A percentile compares a stretch with the other conserved stretches of the same genome.
phyloP scores from a whole-genome alignment of 2,329 filamentous ascomycete genomes.

The Venturiaceae sp. region DNA sequence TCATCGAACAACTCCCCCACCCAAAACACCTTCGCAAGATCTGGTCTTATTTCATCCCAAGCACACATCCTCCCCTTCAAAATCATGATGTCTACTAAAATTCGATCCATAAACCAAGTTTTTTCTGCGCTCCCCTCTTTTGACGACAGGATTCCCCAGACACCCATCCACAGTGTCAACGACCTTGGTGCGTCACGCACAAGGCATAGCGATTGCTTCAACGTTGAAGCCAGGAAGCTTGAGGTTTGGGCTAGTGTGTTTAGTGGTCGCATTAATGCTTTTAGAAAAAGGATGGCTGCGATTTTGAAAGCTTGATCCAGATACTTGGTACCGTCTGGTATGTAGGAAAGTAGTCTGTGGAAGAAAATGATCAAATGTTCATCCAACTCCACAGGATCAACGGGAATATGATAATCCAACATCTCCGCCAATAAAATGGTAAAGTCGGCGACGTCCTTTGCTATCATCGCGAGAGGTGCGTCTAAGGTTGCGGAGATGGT shows the following conservation, averaged over 20 bases:
- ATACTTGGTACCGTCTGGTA: not conserved
- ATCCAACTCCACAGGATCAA: not conserved
- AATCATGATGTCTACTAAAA: not conserved
- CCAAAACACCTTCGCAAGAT: not conserved
- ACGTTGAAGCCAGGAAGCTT: not conserved
- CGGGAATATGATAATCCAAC: not conserved
- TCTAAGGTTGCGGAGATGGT: not conserved
- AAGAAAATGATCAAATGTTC: not conserved
- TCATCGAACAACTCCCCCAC: not conserved
- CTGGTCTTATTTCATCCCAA: not conserved
- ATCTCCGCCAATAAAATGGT: not conserved
- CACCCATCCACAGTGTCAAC: not conserved
- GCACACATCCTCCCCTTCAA: not conserved
- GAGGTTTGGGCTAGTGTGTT: not conserved
- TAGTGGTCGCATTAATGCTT: not conserved
- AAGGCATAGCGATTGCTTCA: not conserved
- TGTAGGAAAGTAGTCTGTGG: not conserved
- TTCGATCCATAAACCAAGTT: not conserved
- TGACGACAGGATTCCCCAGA: not conserved
- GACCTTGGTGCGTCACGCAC: not conserved
- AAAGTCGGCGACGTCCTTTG: not conserved
- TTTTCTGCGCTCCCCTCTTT: not conserved
- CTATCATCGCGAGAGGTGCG: not conserved
- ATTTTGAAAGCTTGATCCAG: not conserved
- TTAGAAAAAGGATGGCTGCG: not conserved